Evolutionary conservation across 2,329 filamentous ascomycete species (phyloP), one percentile per base, ranked within the genome.

Genomic region (Aureobasidium sp.): DNA sequence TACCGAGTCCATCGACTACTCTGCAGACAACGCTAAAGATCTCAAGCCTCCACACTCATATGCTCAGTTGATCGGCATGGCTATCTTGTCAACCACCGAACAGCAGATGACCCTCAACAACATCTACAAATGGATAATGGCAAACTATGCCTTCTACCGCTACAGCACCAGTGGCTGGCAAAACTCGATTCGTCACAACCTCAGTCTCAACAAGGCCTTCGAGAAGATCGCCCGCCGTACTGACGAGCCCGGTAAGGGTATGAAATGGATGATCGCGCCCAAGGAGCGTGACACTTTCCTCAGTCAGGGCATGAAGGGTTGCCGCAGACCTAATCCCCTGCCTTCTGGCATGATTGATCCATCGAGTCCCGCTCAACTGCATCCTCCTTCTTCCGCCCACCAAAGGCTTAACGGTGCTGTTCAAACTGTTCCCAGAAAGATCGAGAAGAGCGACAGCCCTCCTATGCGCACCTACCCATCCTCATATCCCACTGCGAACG

Each of bases 21-120:
- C 93, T 74, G 85, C 91, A 40, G 95, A 98, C 70, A 88, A 91
- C 36, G 93, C 95, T 70, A 93, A 93, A 76, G 94, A 98, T 70
- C 89, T 98, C 74, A 99, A 99, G 78, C 97, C 96, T 2, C 93
- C 95, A 53, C 97, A 93, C 78, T 98, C 95, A 78, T 99, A 99
- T 79, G 95, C 96, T 3, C 94, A 97, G 76, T 90, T 99, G 84
- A 99, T 99, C 70, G 96, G 94, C 0, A 96, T 98, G 80, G 96
- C 96, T 1, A 98, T 99, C 69, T 86, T 98, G 70, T 93, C 92
- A 42, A 95, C 92, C 3, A 85, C 89, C 1, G 94, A 97, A 67
- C 92, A 97, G 76, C 97, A 97, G 78, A 86, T 98, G 63, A 98
- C 96, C 4, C 81, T 99, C 55, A 92, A 92, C 73, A 95, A 93